Conservation (phyloP, 2,329 filamentous ascomycete genomes). For the Colletotrichum sp. region DNA sequence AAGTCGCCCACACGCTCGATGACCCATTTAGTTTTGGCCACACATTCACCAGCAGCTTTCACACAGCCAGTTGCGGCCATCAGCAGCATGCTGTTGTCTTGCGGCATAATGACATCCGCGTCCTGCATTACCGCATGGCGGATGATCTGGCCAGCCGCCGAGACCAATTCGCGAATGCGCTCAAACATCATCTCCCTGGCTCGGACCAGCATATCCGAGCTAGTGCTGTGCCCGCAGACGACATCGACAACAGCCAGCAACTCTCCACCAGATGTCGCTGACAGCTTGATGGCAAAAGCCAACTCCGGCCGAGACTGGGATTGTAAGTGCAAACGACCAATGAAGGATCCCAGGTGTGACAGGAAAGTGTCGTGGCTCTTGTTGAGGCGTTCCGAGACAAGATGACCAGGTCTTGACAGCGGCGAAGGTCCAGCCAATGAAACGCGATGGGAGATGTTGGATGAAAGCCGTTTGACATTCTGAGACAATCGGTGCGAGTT, state of each 20-base stretch:
- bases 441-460: constrained; percentile 72
- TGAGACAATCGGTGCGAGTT: constrained; percentile 41
- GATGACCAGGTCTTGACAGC: constrained; percentile 67
- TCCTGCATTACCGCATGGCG: constrained; percentile 70
- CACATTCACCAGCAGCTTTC: constrained; percentile 87
- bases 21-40: constrained; percentile 82
- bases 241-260: constrained; percentile 82
- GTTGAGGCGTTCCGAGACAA: constrained; percentile 84
- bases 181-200: constrained; percentile 80
- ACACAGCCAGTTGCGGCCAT: constrained; percentile 87
- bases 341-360: constrained; percentile 90
- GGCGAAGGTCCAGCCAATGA: constrained; percentile 75
- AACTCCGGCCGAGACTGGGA: constrained; percentile 89
- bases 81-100: constrained; percentile 78
- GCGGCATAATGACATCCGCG: constrained; percentile 80
- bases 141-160: constrained; percentile 81
- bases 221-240: constrained; percentile 78
- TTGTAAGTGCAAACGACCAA: constrained; percentile 87
- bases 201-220: constrained; percentile 68
- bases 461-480: constrained; percentile 53
- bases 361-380: constrained; percentile 86
- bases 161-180: constrained; percentile 79
- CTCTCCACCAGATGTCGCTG: constrained; percentile 80
- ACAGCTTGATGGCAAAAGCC: constrained; percentile 80
- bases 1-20: constrained; percentile 92